Evolutionary conservation across 768 basidiomycete genomes (phyloP).

Genomic region (Mycena latifolia): DNA sequence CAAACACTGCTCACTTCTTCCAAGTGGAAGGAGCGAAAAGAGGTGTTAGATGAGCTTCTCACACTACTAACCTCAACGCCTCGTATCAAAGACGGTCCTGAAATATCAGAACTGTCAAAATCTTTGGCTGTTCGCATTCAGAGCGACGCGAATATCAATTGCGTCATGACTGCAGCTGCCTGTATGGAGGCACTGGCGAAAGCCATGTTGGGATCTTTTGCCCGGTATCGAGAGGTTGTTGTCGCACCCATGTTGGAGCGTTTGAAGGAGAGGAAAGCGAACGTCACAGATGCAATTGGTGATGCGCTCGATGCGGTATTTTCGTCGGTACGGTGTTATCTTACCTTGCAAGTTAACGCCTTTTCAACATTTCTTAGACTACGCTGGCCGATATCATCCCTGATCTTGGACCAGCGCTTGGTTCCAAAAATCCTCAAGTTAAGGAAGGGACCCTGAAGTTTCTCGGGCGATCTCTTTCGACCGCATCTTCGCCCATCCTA

Average conservation of each 20-base stretch:
- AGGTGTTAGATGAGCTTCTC: conserved; percentile 87
- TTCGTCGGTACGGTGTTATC: conserved; percentile 69
- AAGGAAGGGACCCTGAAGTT: conserved; percentile 95
- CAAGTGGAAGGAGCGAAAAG: conserved; percentile 99
- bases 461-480: conserved; percentile 80
- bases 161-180: conserved; percentile 89
- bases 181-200: conserved; percentile 90
- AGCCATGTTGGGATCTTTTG: conserved; percentile 82
- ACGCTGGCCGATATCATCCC: conserved; percentile 85
- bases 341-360: conserved; percentile 27
- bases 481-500: conserved; percentile 76
- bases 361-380: conserved; percentile 61
- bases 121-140: conserved; percentile 86
- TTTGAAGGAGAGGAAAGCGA: conserved; percentile 93
- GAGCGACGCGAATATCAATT: conserved; percentile 94
- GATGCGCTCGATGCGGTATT: conserved; percentile 92
- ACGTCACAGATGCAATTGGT: conserved; percentile 91
- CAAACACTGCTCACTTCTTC: conserved; percentile 84
- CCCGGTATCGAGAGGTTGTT: conserved; percentile 76
- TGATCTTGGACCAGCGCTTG: conserved; percentile 81
- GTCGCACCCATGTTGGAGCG: conserved; percentile 87
- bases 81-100: conserved; percentile 83
- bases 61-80: conserved; percentile 76
- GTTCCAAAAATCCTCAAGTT: conserved; percentile 96
- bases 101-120: conserved; percentile 80